phyloP scores from a whole-genome alignment of 352 stramenopile genomes.

The Globisporangium barbulae region DNA sequence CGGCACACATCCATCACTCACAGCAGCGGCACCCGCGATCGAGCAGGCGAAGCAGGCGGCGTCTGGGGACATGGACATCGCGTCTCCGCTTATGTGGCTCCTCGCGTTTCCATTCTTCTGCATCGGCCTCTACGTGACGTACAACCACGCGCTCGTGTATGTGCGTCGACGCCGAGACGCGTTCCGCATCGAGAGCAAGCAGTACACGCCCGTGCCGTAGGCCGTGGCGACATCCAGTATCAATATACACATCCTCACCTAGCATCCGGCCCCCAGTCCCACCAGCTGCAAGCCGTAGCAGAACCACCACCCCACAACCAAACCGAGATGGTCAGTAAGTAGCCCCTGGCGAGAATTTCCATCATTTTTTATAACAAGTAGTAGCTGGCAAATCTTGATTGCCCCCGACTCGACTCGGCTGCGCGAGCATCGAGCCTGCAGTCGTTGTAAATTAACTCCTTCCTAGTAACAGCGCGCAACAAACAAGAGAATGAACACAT shows the following conservation, averaged over 20 bases:
- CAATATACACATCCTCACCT: not conserved
- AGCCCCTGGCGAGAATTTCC: not conserved
- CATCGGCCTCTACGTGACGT: constrained; percentile 53
- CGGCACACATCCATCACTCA: constrained; percentile 15
- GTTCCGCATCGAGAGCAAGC: constrained; percentile 58
- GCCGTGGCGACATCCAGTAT: not conserved
- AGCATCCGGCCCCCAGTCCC: not conserved
- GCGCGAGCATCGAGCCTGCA: not conserved
- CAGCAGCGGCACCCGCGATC: constrained; percentile 19
- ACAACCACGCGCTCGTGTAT: constrained; percentile 37
- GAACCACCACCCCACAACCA: not conserved
- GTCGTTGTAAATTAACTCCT: constrained; percentile 1
- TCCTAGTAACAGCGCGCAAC: not conserved
- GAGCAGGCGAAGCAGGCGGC: constrained; percentile 20
- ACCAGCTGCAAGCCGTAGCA: not conserved
- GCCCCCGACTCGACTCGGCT: not conserved
- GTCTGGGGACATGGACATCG: constrained; percentile 20
- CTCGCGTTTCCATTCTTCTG: constrained; percentile 63
- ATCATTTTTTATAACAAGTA: constrained; percentile 7
- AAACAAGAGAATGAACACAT: not conserved
- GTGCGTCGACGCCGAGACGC: constrained; percentile 55
- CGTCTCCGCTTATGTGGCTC: constrained; percentile 38
- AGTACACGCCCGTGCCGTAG: constrained; percentile 56
- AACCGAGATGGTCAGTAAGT: not conserved
- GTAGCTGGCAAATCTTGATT: not conserved